A percentile compares a stretch with the other conserved stretches of the same genome.
phyloP scores from a whole-genome alignment of 306 rosid genomes.

The Corylus avellana region DNA sequence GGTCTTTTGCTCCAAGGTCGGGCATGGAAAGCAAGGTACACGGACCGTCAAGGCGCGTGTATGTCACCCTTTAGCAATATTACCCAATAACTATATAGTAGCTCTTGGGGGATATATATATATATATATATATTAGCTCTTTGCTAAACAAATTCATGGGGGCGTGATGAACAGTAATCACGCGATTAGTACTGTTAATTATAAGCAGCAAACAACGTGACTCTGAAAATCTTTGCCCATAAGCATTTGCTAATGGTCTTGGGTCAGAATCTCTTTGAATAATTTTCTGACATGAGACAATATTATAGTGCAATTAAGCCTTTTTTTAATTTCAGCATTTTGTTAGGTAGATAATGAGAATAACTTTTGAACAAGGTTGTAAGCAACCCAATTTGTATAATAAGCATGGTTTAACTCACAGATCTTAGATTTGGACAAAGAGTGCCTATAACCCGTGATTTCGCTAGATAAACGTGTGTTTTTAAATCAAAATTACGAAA shows the following conservation, averaged over 20 bases:
- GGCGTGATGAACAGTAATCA: not conserved
- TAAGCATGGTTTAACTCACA: not conserved
- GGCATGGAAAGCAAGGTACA: not conserved
- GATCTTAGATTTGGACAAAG: not conserved
- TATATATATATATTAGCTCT: too few species aligned
- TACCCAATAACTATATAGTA: too few species aligned
- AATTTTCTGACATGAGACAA: not conserved
- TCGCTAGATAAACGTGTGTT: too few species aligned
- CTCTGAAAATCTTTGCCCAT: not conserved
- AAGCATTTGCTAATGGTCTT: constrained; percentile 22
- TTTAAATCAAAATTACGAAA: too few species aligned
- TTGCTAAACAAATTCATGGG: not conserved
- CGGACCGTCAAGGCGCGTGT: not conserved
- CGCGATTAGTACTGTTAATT: not conserved
- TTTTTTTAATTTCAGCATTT: too few species aligned
- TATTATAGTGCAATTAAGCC: not conserved
- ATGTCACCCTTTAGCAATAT: not conserved
- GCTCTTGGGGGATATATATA: too few species aligned
- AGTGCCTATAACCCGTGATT: too few species aligned
- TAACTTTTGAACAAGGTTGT: constrained; percentile 22
- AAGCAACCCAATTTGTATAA: not conserved
- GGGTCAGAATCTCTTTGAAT: constrained; percentile 5
- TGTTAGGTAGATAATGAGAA: not conserved
- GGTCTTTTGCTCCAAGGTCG: not conserved
- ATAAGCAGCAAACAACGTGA: constrained; percentile 4